Percentiles rank a stretch among this genome's conserved stretches.
phyloP scores from a whole-genome alignment of 73 alveolate genomes.

The Uronychia setigera region DNA sequence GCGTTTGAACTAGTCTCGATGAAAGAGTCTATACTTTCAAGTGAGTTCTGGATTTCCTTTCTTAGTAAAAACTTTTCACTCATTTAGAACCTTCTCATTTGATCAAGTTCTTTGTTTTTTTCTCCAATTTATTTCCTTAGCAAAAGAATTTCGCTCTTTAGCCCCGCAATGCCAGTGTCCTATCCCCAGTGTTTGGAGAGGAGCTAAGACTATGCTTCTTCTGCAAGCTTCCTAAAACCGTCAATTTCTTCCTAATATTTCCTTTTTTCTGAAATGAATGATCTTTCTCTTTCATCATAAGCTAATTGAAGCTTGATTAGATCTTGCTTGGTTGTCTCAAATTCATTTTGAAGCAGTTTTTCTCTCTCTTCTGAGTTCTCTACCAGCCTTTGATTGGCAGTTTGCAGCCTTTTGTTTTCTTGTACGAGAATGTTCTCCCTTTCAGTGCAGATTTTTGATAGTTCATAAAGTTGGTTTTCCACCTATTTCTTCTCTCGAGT shows the following conservation, averaged over 20 bases:
- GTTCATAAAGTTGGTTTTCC: neutral
- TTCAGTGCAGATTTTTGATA: neutral
- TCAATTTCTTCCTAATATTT: neutral
- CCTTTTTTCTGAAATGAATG: neutral
- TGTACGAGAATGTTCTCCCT: neutral
- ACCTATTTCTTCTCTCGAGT: neutral
- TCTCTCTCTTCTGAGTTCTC: neutral
- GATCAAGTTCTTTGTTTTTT: neutral
- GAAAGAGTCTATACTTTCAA: neutral
- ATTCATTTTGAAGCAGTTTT: neutral
- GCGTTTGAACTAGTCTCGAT: neutral
- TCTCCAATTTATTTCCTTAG: neutral
- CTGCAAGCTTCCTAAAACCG: neutral
- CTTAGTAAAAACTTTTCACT: neutral
- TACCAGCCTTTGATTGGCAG: neutral
- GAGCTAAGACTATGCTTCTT: neutral
- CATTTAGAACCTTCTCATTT: neutral
- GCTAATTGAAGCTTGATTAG: neutral
- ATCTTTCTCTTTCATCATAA: neutral
- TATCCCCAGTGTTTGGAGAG: neutral
- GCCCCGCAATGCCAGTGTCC: neutral
- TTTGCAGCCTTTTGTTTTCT: neutral
- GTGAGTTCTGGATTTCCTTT: neutral
- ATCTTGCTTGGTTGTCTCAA: neutral
- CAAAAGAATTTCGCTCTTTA: neutral